phyloP scores from a whole-genome alignment of 257 asterid species.

The Prunella vulgaris region DNA sequence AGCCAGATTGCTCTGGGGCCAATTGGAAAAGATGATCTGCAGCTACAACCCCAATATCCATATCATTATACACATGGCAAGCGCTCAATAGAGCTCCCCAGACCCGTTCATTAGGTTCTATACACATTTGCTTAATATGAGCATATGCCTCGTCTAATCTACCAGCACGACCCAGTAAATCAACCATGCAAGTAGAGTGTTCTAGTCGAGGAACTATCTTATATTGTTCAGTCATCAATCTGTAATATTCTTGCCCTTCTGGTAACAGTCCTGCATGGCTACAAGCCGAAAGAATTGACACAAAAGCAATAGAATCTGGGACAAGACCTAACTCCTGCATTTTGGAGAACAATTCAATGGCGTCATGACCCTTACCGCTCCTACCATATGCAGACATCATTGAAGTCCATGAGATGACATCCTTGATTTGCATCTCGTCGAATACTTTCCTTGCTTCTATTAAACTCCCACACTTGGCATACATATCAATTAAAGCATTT shows the following conservation, averaged over 20 bases:
- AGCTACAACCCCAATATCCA: conserved; percentile 70
- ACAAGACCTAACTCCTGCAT: conserved; percentile 50
- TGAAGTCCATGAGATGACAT: conserved; percentile 92
- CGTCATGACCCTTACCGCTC: conserved; percentile 73
- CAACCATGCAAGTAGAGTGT: conserved; percentile 86
- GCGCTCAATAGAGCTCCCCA: conserved; percentile 90
- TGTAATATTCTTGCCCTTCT: conserved; percentile 53
- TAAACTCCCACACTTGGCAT: conserved; percentile 85
- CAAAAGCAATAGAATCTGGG: conserved; percentile 87
- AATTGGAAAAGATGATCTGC: conserved; percentile 73
- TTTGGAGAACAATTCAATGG: conserved; percentile 50
- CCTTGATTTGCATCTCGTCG: conserved; percentile 52
- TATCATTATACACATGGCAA: conserved; percentile 66
- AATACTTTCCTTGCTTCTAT: conserved; percentile 78
- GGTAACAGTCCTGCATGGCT: conserved; percentile 75
- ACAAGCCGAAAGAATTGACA: conserved; percentile 86
- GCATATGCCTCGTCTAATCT: conserved; percentile 59
- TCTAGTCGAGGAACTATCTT: conserved; percentile 64
- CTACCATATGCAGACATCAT: conserved; percentile 80
- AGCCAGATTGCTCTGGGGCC: conserved; percentile 76
- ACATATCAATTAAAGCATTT: conserved; percentile 87
- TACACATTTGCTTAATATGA: conserved; percentile 49
- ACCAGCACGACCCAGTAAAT: conserved; percentile 81
- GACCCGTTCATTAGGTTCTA: conserved; percentile 66
- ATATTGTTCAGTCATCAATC: conserved; percentile 55